A percentile compares a stretch with the other conserved stretches of the same genome.
phyloP scores from a whole-genome alignment of 805 yeast species.

The Barnettozyma sucrosica region DNA sequence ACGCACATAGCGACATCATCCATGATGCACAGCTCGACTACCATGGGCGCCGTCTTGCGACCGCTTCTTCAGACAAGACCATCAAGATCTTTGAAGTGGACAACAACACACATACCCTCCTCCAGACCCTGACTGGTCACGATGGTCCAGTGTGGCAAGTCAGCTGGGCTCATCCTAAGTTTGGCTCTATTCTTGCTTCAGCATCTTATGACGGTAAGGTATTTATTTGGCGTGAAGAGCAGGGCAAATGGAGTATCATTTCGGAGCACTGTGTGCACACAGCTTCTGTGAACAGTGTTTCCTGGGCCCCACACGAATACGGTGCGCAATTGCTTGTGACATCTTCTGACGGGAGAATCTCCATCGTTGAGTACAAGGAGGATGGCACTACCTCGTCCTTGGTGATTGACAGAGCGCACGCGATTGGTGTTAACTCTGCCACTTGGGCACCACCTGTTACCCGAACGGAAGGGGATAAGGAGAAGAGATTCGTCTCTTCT shows the following conservation, averaged over 20 bases:
- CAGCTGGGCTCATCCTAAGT: constrained; percentile 98
- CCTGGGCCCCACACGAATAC: constrained; percentile 97
- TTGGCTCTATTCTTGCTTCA: constrained; percentile 90
- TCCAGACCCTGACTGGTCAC: constrained; percentile 86
- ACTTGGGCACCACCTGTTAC: constrained; percentile 78
- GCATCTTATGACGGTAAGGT: constrained; percentile 95
- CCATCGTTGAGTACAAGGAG: constrained; percentile 85
- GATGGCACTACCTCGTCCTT: constrained; percentile 71
- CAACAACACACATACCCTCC: constrained; percentile 72
- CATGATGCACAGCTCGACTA: constrained; percentile 97
- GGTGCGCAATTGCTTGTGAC: constrained; percentile 90
- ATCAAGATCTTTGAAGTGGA: constrained; percentile 89
- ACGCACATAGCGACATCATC: constrained; percentile 87
- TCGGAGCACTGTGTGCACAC: constrained; percentile 85
- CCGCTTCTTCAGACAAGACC: constrained; percentile 95
- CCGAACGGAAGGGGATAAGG: constrained; percentile 33
- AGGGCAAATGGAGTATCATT: constrained; percentile 80
- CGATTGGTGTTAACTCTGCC: constrained; percentile 90
- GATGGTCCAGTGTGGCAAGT: constrained; percentile 99
- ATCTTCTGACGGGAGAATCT: constrained; percentile 88
- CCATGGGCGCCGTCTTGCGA: constrained; percentile 92
- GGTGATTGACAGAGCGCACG: constrained; percentile 62
- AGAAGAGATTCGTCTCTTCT: constrained; percentile 82
- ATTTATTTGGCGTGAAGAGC: constrained; percentile 90
- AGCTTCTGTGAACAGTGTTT: constrained; percentile 89